Base-by-base conservation (phyloP, 352 stramenopile species). In the Globisporangium polare region DNA sequence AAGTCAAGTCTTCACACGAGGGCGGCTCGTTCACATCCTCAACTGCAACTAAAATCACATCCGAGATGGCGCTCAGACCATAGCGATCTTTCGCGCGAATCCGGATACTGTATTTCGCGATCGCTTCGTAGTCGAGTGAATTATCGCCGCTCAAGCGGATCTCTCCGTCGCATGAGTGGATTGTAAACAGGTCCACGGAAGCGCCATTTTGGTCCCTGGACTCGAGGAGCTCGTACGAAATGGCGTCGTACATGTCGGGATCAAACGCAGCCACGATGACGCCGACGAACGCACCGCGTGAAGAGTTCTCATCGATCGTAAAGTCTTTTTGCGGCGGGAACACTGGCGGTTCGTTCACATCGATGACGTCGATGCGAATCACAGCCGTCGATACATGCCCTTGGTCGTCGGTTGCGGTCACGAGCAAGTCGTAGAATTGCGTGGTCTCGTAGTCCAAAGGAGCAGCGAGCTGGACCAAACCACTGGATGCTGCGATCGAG, bases 81-180 rank as follows among this genome's bases (percentile, higher is more conserved):
- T 73, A 68, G 3, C 66, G 73, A 63, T 88, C 78, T 24, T 65
- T 78, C n/a, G 77, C 78, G 20, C 69, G 73, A 2, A 86, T 53
- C 1, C 56, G 67, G 3, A 88, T 45, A 9, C 65, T 26, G 42
- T 73, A 88, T 0, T 22, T 15, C 9, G 13, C 43, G 56, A 66
- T 75, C 9, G 37, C 37, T 57, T 88, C 78, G 29, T 66, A 86
- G 49, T 86, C 61, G 2, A 88, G 43, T 9, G 24, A 45, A 24
- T 66, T 60, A 15, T 75, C 63, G 3, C 58, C 60, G 17, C 66
- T 65, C 3, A 88, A 27, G 1, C 73, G 69, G 58, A 88, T 56
- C 68, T 86, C 74, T 45, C 76, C 78, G 57, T 81, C 68, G 41
- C 78, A 88, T 13, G 74, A 80, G 51, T 78, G 63, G n/a, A 88